Base-by-base conservation (phyloP, 1,284 basidiomycete species). In the Chiua sp. region DNA sequence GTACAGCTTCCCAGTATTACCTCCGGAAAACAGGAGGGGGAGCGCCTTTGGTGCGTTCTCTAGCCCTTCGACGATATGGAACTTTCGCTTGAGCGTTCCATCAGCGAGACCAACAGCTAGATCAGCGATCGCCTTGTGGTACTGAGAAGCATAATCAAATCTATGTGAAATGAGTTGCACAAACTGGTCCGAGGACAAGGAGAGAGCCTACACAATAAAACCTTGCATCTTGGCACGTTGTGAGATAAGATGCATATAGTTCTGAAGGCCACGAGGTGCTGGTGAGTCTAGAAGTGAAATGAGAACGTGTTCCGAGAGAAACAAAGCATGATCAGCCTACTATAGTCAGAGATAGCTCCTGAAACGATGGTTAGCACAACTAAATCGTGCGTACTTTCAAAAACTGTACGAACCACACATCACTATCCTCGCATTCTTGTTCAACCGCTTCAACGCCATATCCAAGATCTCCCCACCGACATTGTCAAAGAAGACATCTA, bases 401-500 rank as follows among this genome's bases (percentile, higher is more conserved):
- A 72, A 78, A 60, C 22, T 6, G 28, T 13, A 73, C 79, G 35
- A 26, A 81, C 91, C 91, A 65, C 90, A 92, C 23, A 95, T 75
- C n/a, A 85, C 87, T 63, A 96, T 86, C 58, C 94, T 80, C 10
- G 93, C 94, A 55, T 86, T 77, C 69, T 87, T 84, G 57, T 94
- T 94, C 73, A 97, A 75, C 59, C 90, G 79, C 44, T 83, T 83
- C 61, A 96, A 76, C 37, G 86, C 84, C 68, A 93, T 80, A 72
- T 96, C 90, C 62, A 96, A 80, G 53, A 93, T 91, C 47, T 92
- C 87, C 2, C 93, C 93, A 26, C 93, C 93, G 59, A 95, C 93
- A 70, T 96, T 96, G 73, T 96, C 94, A 71, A 94, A 96, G 77
- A 82, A 93, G 7, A 92, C 88, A 67, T 96, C 92, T 13, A 91